These are phyloP conservation scores for Hirschioporus abietinus DNA, from an alignment of 768 basidiomycete species.

Conservation along the genomic window DNA sequence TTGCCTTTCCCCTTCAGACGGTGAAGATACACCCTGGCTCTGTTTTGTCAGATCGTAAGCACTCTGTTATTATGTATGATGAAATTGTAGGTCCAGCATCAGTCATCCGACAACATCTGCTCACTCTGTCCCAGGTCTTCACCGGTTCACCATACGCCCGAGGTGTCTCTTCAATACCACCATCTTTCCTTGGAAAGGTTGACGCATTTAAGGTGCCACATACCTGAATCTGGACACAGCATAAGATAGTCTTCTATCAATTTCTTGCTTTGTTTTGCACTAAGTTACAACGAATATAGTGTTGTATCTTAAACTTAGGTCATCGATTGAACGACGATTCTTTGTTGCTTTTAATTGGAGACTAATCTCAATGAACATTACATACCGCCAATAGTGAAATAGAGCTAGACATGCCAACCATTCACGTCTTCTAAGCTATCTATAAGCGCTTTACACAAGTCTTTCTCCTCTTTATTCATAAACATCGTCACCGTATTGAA, in stretches of 20 bases:
- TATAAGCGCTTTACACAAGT: conserved; percentile 41
- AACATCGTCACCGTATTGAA: conserved; percentile 62
- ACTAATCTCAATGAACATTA: neutral
- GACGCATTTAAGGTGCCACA: neutral
- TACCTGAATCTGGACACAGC: neutral
- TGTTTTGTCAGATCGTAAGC: conserved; percentile 71
- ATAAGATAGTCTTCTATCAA: neutral
- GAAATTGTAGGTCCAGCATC: conserved; percentile 64
- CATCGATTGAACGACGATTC: too few relatives aligned
- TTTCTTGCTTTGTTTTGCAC: neutral
- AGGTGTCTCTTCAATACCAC: conserved; percentile 80
- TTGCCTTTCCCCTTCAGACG: conserved; percentile 30
- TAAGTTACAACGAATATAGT: neutral
- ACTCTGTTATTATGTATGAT: conserved; percentile 85
- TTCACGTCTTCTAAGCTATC: conserved; percentile 10
- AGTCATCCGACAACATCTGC: conserved; percentile 3
- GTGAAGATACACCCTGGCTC: conserved; percentile 94
- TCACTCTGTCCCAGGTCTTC: conserved; percentile 46
- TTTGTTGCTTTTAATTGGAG: too few relatives aligned
- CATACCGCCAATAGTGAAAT: neutral
- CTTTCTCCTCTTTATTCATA: conserved; percentile 52
- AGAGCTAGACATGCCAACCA: neutral
- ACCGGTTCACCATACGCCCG: conserved; percentile 87
- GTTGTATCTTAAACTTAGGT: neutral
- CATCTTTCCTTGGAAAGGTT: conserved; percentile 36